Conservation (phyloP, 176 grass and related monocot genomes). For the Panicum miliaceum region DNA sequence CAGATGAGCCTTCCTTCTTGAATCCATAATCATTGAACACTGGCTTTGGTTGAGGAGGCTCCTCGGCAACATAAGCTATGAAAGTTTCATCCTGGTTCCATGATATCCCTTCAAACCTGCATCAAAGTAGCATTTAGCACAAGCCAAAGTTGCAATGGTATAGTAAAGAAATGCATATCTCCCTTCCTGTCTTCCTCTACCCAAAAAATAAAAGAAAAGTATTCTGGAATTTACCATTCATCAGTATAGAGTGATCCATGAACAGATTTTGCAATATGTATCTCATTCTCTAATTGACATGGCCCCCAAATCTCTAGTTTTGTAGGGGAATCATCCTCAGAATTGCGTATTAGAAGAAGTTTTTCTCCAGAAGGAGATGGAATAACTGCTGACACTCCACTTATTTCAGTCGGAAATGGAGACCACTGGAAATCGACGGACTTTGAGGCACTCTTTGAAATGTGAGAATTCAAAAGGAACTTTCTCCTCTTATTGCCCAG, state of each 20-base stretch:
- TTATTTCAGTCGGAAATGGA: conserved; percentile 87
- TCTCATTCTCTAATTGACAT: conserved; percentile 78
- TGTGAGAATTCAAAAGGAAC: conserved; percentile 72
- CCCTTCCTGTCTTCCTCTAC: not conserved
- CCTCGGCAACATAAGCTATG: conserved; percentile 91
- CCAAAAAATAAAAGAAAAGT: not conserved
- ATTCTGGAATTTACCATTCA: conserved; percentile 62
- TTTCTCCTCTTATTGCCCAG: conserved; percentile 71
- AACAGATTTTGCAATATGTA: conserved; percentile 73
- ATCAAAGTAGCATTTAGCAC: conserved; percentile 27
- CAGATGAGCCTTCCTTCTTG: conserved; percentile 65
- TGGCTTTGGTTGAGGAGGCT: conserved; percentile 75
- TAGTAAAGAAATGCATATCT: not conserved
- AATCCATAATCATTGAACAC: conserved; percentile 75
- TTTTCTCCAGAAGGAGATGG: conserved; percentile 84
- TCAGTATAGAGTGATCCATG: conserved; percentile 80
- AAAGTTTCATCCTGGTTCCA: conserved; percentile 89
- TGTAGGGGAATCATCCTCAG: conserved; percentile 79
- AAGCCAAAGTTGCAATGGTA: not conserved
- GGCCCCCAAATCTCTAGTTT: conserved; percentile 81
- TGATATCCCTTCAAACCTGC: conserved; percentile 96
- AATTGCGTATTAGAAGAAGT: conserved; percentile 74
- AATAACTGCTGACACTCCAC: conserved; percentile 66
- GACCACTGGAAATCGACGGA: conserved; percentile 78
- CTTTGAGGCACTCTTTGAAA: conserved; percentile 62